These are phyloP conservation scores for Stephania japonica DNA, from an alignment of 164 flowering plant genomes.

Conservation along the genomic window DNA sequence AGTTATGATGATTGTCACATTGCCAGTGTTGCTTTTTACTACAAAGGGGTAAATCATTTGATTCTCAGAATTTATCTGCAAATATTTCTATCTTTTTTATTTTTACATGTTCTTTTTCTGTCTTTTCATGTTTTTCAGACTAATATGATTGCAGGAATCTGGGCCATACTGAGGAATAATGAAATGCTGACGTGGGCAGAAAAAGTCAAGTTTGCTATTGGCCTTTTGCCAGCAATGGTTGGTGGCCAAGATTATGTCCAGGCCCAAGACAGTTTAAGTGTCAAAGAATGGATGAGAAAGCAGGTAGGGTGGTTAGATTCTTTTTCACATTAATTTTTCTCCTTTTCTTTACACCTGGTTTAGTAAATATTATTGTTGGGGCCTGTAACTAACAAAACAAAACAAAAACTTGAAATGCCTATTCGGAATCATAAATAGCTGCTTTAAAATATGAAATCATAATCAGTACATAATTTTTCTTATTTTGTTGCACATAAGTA, in stretches of 20 bases:
- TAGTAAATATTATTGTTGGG: neutral
- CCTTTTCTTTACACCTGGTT: neutral
- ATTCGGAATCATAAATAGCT: too few species aligned
- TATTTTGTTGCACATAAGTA: too few species aligned
- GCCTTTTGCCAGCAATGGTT: conserved; percentile 88
- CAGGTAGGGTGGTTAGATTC: conserved; percentile 45
- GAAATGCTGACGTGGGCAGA: conserved; percentile 99
- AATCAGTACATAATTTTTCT: too few species aligned
- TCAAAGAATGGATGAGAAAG: conserved; percentile 92
- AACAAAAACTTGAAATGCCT: too few species aligned
- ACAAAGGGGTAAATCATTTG: neutral
- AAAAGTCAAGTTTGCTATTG: conserved; percentile 88
- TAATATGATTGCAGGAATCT: conserved; percentile 57
- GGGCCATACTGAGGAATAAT: conserved; percentile 91
- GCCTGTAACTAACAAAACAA: too few species aligned
- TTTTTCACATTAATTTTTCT: neutral
- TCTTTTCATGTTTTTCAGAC: neutral
- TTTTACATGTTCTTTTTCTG: neutral
- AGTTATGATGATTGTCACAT: neutral
- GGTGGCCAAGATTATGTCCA: conserved; percentile 98
- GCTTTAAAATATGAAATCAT: too few species aligned
- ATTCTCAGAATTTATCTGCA: neutral
- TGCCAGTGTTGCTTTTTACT: neutral
- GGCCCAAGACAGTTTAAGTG: conserved; percentile 91
- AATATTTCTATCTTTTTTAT: neutral